A percentile compares a stretch with the other conserved stretches of the same genome.
phyloP scores from a whole-genome alignment of 306 rosid genomes.

The apple (Malus domestica) region DNA sequence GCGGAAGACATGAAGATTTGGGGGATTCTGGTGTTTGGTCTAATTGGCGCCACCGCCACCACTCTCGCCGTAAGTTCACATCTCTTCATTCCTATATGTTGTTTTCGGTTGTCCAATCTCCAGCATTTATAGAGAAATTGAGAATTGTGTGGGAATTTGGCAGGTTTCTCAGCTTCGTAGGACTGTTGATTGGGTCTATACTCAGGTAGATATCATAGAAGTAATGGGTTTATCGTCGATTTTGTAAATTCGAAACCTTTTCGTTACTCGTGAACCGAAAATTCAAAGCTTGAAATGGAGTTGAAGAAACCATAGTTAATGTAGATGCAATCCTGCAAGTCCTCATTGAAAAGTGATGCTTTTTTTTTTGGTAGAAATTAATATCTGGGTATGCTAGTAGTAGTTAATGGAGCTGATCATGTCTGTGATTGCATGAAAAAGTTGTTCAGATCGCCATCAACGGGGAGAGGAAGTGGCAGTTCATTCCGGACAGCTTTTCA shows the following conservation, averaged over 20 bases:
- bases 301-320: neutral
- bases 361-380: neutral
- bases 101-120: neutral
- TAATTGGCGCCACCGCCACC: conserved; percentile 84
- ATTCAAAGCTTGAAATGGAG: neutral
- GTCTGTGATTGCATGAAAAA: conserved; percentile 32
- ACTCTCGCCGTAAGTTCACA: conserved; percentile 63
- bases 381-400: neutral
- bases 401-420: conserved; percentile 25
- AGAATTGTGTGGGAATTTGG: conserved; percentile 22
- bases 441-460: conserved; percentile 53
- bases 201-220: conserved; percentile 47
- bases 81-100: neutral
- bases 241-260: neutral
- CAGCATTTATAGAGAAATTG: neutral
- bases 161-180: conserved; percentile 84
- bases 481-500: conserved; percentile 64
- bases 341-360: neutral
- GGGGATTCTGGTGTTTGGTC: conserved; percentile 72
- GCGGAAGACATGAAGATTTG: conserved; percentile 47
- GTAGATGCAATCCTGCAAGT: neutral
- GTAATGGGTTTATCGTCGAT: neutral
- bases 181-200: conserved; percentile 68
- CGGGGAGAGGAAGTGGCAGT: conserved; percentile 49
- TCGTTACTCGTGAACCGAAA: neutral